Percentiles rank a stretch among this genome's conserved stretches.
Conservation (phyloP, 2,329 filamentous ascomycete species). For the Phaeomoniella chlamydospora region DNA sequence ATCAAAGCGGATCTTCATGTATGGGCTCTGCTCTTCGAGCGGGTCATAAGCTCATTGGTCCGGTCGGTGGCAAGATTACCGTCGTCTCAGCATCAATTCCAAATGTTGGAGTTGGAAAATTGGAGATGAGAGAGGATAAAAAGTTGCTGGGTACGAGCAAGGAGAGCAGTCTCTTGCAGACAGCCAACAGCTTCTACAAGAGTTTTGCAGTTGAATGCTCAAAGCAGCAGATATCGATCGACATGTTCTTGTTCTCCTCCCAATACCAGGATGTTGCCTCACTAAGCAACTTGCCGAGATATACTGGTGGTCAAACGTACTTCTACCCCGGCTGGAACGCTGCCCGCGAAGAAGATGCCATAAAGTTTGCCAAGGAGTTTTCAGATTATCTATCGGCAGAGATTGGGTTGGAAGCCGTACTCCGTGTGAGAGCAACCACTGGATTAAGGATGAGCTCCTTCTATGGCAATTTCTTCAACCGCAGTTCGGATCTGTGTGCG, state of each 20-base stretch:
- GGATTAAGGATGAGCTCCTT: slow-evolving; percentile 94
- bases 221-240: slow-evolving; percentile 95
- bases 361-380: slow-evolving; percentile 95
- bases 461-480: slow-evolving; percentile 99
- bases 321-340: slow-evolving; percentile 99
- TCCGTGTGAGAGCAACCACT: slow-evolving; percentile 87
- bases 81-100: slow-evolving; percentile 82
- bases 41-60: slow-evolving; percentile 89
- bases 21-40: slow-evolving; percentile 89
- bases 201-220: slow-evolving; percentile 97
- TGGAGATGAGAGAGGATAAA: slow-evolving; percentile 92
- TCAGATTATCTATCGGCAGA: slow-evolving; percentile 94
- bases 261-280: slow-evolving; percentile 97
- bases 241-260: slow-evolving; percentile 94
- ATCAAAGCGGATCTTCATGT: slow-evolving; percentile 74
- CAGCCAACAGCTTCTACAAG: slow-evolving; percentile 94
- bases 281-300: slow-evolving; percentile 84
- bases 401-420: slow-evolving; percentile 88
- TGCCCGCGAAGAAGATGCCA: slow-evolving; percentile 80
- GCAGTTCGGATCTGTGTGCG: slow-evolving; percentile 90
- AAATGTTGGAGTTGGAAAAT: slow-evolving; percentile 76
- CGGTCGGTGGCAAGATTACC: slow-evolving; percentile 86
- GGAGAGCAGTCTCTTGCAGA: slow-evolving; percentile 76
- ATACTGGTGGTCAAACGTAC: slow-evolving; percentile 94
- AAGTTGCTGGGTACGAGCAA: slow-evolving; percentile 89